phyloP scores from a whole-genome alignment of 495 filamentous ascomycete genomes.

The Sordaria brevicollis region DNA sequence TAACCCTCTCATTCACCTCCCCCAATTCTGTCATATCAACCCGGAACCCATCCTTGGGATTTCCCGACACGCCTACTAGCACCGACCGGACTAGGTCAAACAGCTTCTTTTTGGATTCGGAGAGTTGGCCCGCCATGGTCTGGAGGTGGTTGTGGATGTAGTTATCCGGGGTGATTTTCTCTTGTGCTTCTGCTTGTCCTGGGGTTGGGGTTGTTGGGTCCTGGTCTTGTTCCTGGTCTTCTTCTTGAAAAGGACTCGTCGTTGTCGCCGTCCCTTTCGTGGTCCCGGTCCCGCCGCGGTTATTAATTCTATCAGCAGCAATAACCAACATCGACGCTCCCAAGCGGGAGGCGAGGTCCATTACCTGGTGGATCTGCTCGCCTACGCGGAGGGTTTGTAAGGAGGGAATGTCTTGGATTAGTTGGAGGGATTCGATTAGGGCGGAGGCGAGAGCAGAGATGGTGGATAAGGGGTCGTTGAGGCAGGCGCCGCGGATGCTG shows the following conservation, averaged over 20 bases:
- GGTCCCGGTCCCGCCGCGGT: not conserved
- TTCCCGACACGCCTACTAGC: constrained; percentile 2
- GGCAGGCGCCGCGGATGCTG: constrained; percentile 3
- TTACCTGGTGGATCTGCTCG: not conserved
- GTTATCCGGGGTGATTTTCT: not conserved
- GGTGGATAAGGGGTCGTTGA: not conserved
- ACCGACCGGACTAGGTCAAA: not conserved
- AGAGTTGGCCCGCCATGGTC: constrained; percentile 1
- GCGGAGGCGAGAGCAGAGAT: constrained; percentile 3
- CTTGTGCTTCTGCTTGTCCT: no score
- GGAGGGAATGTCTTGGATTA: not conserved
- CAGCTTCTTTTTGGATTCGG: not conserved
- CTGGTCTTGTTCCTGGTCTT: no score
- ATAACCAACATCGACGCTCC: constrained; percentile 4
- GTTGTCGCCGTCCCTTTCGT: not conserved
- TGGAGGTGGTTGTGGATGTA: constrained; percentile 1
- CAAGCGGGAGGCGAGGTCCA: not conserved
- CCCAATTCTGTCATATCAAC: not conserved
- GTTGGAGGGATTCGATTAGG: not conserved
- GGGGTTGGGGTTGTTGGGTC: no score
- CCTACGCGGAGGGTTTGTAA: constrained; percentile 6
- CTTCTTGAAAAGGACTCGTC: not conserved
- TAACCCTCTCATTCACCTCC: constrained; percentile 1
- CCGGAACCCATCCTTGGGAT: not conserved
- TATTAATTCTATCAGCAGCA: constrained; percentile 5